These are phyloP conservation scores for Pythium vanterpoolii DNA, from an alignment of 352 stramenopile species.

Conservation along the genomic window DNA sequence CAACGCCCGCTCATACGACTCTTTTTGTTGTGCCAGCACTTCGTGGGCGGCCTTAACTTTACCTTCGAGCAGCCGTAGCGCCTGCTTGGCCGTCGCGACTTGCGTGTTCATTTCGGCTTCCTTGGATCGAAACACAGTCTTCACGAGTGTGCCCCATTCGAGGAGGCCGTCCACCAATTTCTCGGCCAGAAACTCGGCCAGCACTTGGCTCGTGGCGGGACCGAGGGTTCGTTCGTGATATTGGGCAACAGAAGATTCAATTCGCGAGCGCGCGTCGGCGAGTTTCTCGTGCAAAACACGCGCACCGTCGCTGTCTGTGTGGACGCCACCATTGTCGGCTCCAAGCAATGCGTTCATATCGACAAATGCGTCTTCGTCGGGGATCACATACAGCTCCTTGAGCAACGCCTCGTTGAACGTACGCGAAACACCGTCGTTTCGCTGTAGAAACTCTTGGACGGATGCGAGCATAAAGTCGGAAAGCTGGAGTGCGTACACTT, in stretches of 20 bases:
- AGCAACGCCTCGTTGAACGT: constrained; percentile 49
- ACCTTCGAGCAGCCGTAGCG: constrained; percentile 44
- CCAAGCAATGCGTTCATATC: constrained; percentile 21
- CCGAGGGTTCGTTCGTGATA: constrained; percentile 43
- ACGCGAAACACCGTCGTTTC: constrained; percentile 36
- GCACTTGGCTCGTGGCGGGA: constrained; percentile 26
- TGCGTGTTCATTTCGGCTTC: constrained; percentile 33
- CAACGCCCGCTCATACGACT: constrained; percentile 60
- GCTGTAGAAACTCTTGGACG: constrained; percentile 28
- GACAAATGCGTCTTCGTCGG: constrained; percentile 23
- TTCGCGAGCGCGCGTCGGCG: constrained; percentile 24
- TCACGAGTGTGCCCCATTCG: constrained; percentile 50
- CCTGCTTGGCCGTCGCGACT: constrained; percentile 43
- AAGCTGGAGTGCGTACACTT: constrained; percentile 42
- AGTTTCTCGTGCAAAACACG: constrained; percentile 40
- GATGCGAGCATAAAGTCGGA: constrained; percentile 44
- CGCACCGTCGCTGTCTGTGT: constrained; percentile 25
- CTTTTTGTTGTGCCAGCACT: constrained; percentile 57
- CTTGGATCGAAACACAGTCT: constrained; percentile 45
- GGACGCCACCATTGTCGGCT: not conserved
- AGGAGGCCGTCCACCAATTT: constrained; percentile 53
- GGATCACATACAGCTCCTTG: constrained; percentile 33
- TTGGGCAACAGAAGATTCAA: constrained; percentile 38
- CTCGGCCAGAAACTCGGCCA: constrained; percentile 46
- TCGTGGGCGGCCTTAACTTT: constrained; percentile 57